Base-by-base conservation (phyloP, 129 eudicot genomes). In the Lonicera japonica region DNA sequence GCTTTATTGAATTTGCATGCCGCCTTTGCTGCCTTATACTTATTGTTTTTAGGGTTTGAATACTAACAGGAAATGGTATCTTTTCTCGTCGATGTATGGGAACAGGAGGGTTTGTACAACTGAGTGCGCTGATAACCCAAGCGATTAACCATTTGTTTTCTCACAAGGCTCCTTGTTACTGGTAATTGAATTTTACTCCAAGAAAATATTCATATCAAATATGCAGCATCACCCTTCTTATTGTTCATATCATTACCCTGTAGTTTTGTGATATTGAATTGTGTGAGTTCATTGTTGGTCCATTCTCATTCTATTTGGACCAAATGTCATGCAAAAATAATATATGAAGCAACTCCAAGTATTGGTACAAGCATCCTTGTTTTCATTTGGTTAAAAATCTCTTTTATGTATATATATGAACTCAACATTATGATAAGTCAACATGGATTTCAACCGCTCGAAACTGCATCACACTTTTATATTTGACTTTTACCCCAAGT, bases 41-140 rank as follows among this genome's bases (percentile, higher is more conserved):
- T 21, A 18, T 66, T 53, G 15, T 5, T 25, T 69, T 25, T 2
- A 7, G 12, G 57, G 41, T n/a, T 25, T 25, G 16, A 48, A 48
- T 29, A 29, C 23, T 75, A 11, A 51, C 86, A 89, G 97, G 97
- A 89, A 80, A 86, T 89, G 97, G 82, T 89, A 54, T 80, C 83
- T 73, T 89, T 86, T 73, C 86, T 89, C 66, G 88, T 86, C 20
- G 91, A 89, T 60, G 78, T 89, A 22, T 89, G 97, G 95, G 86
- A 89, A 65, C 95, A 89, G 69, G 97, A 86, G 70, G 97, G 95
- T 1, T 77, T 86, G 18, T 89, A 89, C 41, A 91, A 86, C 79
- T 89, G 77, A 79, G 60, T 51, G 60, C 3, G 8, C 21, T 34
- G 57, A 69, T 13, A 58, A 2, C 60, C 1, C 2, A 69, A 0